phyloP scores from a whole-genome alignment of 225 moss, liverwort and hornwort genomes.

The Bryoerythrophyllum caledonicum region DNA sequence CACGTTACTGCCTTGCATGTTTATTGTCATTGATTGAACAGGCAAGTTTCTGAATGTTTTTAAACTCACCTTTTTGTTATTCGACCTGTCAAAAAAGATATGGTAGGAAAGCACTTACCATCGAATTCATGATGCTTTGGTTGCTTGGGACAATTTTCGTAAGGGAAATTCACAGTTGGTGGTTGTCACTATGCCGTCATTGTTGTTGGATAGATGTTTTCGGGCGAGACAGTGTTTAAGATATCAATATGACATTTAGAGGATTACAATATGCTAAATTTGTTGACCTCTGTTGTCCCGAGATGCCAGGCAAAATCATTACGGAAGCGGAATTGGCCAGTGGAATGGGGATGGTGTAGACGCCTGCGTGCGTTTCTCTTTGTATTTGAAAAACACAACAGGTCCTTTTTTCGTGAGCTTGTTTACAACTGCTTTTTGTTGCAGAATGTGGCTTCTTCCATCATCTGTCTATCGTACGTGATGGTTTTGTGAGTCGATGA shows the following conservation, averaged over 20 bases:
- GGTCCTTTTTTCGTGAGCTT: slow-evolving; percentile 31
- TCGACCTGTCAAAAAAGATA: not conserved
- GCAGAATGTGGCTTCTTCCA: not conserved
- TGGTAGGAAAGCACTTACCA: not conserved
- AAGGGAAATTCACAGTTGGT: not conserved
- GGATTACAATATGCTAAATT: slow-evolving; percentile 6
- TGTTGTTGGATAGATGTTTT: slow-evolving; percentile 9
- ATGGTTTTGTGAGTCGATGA: not conserved
- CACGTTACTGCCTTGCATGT: slow-evolving; percentile 67
- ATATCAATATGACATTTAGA: not conserved
- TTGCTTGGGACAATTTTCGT: not conserved
- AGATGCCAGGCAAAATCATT: slow-evolving; percentile 50
- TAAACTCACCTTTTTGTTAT: not conserved
- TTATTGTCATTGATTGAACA: slow-evolving; percentile 66
- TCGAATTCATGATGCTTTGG: not conserved
- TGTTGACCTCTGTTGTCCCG: slow-evolving; percentile 17
- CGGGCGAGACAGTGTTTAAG: not conserved
- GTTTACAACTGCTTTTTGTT: not conserved
- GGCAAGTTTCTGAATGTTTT: slow-evolving; percentile 33
- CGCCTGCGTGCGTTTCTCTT: slow-evolving; percentile 60
- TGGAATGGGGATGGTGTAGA: slow-evolving; percentile 76
- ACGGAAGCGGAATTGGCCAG: slow-evolving; percentile 61
- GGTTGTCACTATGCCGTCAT: not conserved
- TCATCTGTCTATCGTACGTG: not conserved
- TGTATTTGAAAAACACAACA: slow-evolving; percentile 68